A percentile compares a stretch with the other conserved stretches of the same genome.
These are phyloP conservation scores for Sporothrix pallida DNA, from an alignment of 2,329 filamentous ascomycete species.

Conservation along the genomic window DNA sequence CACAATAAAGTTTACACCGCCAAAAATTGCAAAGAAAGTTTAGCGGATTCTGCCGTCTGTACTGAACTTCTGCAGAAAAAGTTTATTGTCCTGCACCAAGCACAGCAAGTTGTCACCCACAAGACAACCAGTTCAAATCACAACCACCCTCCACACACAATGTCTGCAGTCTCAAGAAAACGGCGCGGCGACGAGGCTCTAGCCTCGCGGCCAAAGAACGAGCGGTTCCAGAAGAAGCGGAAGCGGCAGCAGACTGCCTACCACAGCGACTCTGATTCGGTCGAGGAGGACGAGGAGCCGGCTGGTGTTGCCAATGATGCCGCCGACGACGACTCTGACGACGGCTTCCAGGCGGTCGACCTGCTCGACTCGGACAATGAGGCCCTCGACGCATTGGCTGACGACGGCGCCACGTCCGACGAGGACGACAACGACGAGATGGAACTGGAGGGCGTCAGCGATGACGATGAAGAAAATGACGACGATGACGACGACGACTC, in stretches of 20 bases:
- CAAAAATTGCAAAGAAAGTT: slow-evolving; percentile 10
- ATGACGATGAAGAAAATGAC: slow-evolving; percentile 40
- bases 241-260: slow-evolving; percentile 55
- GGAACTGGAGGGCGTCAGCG: slow-evolving; percentile 15
- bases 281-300: slow-evolving; percentile 47
- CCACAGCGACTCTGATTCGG: slow-evolving; percentile 57
- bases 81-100: not conserved
- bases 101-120: not conserved
- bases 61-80: slow-evolving; percentile 12
- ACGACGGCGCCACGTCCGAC: slow-evolving; percentile 49
- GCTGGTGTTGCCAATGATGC: too few relatives aligned
- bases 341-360: slow-evolving; percentile 57
- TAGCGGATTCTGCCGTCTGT: slow-evolving; percentile 26
- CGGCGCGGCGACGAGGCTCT: slow-evolving; percentile 29
- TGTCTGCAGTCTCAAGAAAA: slow-evolving; percentile 30
- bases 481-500: slow-evolving; percentile 48
- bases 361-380: slow-evolving; percentile 64
- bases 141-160: not conserved
- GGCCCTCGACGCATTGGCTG: slow-evolving; percentile 58
- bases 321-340: slow-evolving; percentile 46
- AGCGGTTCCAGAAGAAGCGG: slow-evolving; percentile 52
- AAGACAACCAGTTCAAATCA: not conserved
- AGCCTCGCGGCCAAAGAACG: slow-evolving; percentile 13
- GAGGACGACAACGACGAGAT: slow-evolving; percentile 44
- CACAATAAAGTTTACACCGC: slow-evolving; percentile 21